Evolutionary conservation across 2,329 filamentous ascomycete genomes (phyloP).

Genomic region (Macrophomina phaseolina): DNA sequence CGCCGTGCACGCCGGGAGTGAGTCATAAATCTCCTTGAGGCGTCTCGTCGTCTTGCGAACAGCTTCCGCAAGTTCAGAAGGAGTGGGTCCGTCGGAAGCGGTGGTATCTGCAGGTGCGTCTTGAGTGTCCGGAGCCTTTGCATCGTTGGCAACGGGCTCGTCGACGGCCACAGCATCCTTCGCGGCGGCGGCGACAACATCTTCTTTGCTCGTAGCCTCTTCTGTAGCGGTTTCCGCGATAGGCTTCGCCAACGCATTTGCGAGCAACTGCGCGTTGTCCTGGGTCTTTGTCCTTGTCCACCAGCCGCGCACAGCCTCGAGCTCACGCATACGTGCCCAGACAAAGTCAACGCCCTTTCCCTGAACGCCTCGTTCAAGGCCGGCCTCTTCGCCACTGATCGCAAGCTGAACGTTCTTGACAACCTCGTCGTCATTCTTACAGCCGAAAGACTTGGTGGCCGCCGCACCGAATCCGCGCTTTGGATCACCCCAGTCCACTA

Average conservation of each 20-base stretch:
- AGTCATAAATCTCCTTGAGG: conserved; percentile 60
- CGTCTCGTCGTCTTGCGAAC: conserved; percentile 57
- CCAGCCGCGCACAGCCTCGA: conserved; percentile 66
- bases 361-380: conserved; percentile 42
- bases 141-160: background rate
- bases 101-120: background rate
- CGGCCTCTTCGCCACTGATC: background rate
- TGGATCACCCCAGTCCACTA: conserved; percentile 90
- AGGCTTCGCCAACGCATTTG: conserved; percentile 22
- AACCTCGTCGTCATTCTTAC: conserved; percentile 62
- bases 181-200: background rate
- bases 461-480: conserved; percentile 64
- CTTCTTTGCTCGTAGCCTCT: background rate
- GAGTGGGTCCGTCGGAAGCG: conserved; percentile 12
- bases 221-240: background rate
- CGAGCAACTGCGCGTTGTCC: conserved; percentile 40
- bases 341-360: conserved; percentile 64
- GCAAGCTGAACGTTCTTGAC: conserved; percentile 55
- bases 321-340: conserved; percentile 66
- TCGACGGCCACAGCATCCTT: background rate
- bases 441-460: conserved; percentile 62
- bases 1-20: conserved; percentile 63
- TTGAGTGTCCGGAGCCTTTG: background rate
- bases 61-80: conserved; percentile 48
- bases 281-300: conserved; percentile 57